Percentiles rank a stretch among this genome's conserved stretches.
These are phyloP conservation scores for Trichaptum fuscoviolaceum DNA, from an alignment of 768 basidiomycete genomes.

Conservation along the genomic window DNA sequence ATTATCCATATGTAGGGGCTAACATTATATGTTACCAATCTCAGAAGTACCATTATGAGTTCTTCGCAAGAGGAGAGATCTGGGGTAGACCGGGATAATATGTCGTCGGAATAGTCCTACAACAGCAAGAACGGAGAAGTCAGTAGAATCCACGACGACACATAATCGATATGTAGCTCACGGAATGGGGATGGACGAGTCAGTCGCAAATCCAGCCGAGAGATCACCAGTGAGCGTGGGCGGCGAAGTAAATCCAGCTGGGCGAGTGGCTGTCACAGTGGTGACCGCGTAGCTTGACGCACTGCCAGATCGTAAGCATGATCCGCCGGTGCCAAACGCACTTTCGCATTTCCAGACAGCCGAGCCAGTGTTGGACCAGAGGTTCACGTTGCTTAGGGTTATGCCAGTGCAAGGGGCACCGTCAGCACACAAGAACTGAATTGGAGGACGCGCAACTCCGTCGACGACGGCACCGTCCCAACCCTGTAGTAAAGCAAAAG, in stretches of 20 bases:
- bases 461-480: slow-evolving; percentile 25
- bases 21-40: not conserved
- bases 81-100: slow-evolving; percentile 22
- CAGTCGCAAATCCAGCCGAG: slow-evolving; percentile 19
- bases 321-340: slow-evolving; percentile 23
- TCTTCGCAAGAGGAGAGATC: slow-evolving; percentile 20
- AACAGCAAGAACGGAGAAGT: not conserved
- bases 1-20: not conserved
- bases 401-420: slow-evolving; percentile 23
- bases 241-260: slow-evolving; percentile 23
- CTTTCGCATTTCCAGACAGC: slow-evolving; percentile 24
- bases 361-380: slow-evolving; percentile 23
- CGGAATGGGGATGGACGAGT: slow-evolving; percentile 21
- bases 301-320: slow-evolving; percentile 20
- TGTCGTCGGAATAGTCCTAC: slow-evolving; percentile 21
- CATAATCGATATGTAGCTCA: slow-evolving; percentile 10
- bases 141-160: not conserved
- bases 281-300: slow-evolving; percentile 20
- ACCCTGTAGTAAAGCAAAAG: slow-evolving; percentile 15
- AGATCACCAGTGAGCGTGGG: slow-evolving; percentile 23
- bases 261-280: slow-evolving; percentile 18
- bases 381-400: slow-evolving; percentile 22
- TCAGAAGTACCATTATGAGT: not conserved
- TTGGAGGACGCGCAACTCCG: slow-evolving; percentile 20
- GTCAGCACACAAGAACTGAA: slow-evolving; percentile 23